Conservation (phyloP, 805 yeast genomes). For the Candida succiphila region DNA sequence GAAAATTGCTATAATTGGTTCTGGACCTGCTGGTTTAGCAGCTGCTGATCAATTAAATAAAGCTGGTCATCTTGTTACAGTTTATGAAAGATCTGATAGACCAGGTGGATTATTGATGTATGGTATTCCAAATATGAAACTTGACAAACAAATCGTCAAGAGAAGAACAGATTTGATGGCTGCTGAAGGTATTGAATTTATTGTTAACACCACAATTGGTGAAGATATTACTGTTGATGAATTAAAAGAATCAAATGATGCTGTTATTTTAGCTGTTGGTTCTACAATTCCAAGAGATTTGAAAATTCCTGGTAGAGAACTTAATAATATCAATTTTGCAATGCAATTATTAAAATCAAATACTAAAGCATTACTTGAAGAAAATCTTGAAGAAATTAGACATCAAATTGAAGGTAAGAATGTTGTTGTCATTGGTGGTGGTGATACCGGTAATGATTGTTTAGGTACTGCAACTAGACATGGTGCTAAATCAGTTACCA, state of each 20-base stretch:
- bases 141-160: conserved; percentile 86
- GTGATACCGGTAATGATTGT: conserved; percentile 99
- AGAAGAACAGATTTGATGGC: conserved; percentile 85
- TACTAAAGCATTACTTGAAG: conserved; percentile 82
- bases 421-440: conserved; percentile 97
- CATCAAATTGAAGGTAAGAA: conserved; percentile 70
- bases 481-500: conserved; percentile 88
- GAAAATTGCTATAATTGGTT: conserved; percentile 79
- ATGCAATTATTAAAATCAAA: conserved; percentile 85
- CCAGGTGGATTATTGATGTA: conserved; percentile 97
- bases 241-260: conserved; percentile 57
- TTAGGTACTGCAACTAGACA: conserved; percentile 95
- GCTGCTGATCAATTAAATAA: conserved; percentile 94
- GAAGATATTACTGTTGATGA: conserved; percentile 69
- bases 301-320: conserved; percentile 86
- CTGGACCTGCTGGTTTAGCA: conserved; percentile 97
- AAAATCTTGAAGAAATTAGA: conserved; percentile 68
- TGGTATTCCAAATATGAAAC: conserved; percentile 98
- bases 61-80: conserved; percentile 90
- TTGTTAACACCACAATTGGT: conserved; percentile 73
- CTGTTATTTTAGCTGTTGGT: conserved; percentile 87
- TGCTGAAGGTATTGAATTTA: conserved; percentile 81
- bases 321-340: conserved; percentile 86
- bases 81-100: conserved; percentile 89
- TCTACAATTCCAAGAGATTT: conserved; percentile 95